Evolutionary conservation across 139 green algal genomes (phyloP).

Genomic region (Astrephomene gubernaculifera): DNA sequence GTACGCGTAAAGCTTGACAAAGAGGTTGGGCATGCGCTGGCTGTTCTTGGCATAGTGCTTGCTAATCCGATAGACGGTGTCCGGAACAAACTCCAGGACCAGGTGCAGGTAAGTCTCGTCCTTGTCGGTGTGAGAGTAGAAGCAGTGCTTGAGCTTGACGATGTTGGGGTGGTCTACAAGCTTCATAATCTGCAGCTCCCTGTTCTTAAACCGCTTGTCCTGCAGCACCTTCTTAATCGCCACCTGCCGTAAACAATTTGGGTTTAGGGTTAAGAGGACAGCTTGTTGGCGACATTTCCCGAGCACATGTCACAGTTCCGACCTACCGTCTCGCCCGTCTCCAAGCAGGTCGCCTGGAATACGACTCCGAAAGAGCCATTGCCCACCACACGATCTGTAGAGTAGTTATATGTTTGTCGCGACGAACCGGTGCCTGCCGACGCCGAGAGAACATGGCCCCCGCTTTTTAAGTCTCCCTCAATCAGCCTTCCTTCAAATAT

Average conservation of each 20-base stretch:
- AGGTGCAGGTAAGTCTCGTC: conserved; percentile 97
- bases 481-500: conserved; percentile 78
- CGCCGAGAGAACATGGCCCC: conserved; percentile 54
- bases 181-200: conserved; percentile 99
- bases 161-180: conserved; percentile 98
- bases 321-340: conserved; percentile 92
- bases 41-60: conserved; percentile 97
- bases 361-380: conserved; percentile 99
- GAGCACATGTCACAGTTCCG: background rate
- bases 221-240: conserved; percentile 99
- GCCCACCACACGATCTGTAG: conserved; percentile 93
- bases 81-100: conserved; percentile 98
- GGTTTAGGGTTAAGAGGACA: background rate
- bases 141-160: conserved; percentile 97
- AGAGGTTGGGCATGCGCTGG: conserved; percentile 93
- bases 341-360: conserved; percentile 94
- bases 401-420: conserved; percentile 86
- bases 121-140: conserved; percentile 86
- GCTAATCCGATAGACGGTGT: conserved; percentile 97
- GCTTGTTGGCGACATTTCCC: background rate
- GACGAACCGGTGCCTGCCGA: conserved; percentile 55
- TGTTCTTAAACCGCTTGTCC: conserved; percentile 99
- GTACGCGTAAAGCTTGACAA: conserved; percentile 98
- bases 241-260: conserved; percentile 79
- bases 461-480: conserved; percentile 72